phyloP scores from a whole-genome alignment of 225 moss, liverwort and hornwort species.

The Sphagnum tenellum region DNA sequence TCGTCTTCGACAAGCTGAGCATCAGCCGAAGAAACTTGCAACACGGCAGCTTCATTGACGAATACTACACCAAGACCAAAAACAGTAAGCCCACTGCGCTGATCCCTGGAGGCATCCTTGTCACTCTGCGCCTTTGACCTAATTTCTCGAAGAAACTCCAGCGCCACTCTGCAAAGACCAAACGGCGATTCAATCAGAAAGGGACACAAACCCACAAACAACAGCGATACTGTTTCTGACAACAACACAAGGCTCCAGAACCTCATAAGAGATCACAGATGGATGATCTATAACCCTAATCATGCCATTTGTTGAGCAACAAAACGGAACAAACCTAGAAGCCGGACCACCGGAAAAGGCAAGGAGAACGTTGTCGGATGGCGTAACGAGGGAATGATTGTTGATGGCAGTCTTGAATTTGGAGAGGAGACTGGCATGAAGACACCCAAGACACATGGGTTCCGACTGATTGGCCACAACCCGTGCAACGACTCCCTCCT shows the following conservation, averaged over 20 bases:
- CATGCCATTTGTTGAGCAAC: background rate
- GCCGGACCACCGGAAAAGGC: conserved; percentile 84
- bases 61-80: conserved; percentile 70
- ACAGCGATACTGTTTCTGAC: background rate
- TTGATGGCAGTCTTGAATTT: conserved; percentile 92
- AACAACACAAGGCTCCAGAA: background rate
- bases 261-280: background rate
- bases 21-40: conserved; percentile 16
- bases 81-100: conserved; percentile 24
- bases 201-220: background rate
- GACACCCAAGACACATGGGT: conserved; percentile 45
- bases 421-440: conserved; percentile 54
- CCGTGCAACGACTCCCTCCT: conserved; percentile 22
- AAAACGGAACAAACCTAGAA: conserved; percentile 46
- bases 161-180: conserved; percentile 50
- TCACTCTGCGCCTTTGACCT: conserved; percentile 64
- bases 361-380: conserved; percentile 61
- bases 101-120: conserved; percentile 60
- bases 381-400: conserved; percentile 53
- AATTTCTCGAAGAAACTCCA: conserved; percentile 78
- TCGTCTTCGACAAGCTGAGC: conserved; percentile 21
- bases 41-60: conserved; percentile 53
- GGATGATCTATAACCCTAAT: background rate
- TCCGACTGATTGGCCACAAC: conserved; percentile 21
- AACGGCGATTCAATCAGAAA: background rate